Evolutionary conservation across 176 grass and related monocot genomes (phyloP).

Genomic region (Avena eriantha): DNA sequence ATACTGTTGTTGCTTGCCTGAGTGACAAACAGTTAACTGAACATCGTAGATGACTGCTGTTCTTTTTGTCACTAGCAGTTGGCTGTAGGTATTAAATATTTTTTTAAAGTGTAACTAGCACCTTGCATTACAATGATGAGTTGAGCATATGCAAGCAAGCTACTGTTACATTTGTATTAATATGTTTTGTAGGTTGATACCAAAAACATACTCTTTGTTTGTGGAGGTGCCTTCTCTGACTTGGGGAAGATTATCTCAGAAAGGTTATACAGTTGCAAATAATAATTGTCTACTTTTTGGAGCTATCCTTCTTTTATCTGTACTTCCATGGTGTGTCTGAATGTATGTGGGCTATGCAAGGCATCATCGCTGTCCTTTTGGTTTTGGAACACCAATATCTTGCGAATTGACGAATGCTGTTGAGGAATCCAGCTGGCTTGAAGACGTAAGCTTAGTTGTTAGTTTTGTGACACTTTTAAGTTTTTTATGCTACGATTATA

Average conservation of each 20-base stretch:
- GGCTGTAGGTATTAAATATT: neutral
- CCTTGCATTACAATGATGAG: neutral
- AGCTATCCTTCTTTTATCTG: constrained; percentile 28
- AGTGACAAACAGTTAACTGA: neutral
- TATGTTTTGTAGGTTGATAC: constrained; percentile 72
- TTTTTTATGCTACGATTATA: neutral
- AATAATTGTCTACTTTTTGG: constrained; percentile 18
- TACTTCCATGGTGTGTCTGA: constrained; percentile 22
- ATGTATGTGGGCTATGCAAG: constrained; percentile 50
- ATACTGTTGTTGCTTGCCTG: neutral
- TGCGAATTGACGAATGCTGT: constrained; percentile 38
- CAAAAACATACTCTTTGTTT: constrained; percentile 80
- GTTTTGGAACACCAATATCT: constrained; percentile 58
- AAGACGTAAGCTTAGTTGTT: constrained; percentile 50
- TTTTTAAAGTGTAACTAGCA: neutral
- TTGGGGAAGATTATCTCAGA: constrained; percentile 70
- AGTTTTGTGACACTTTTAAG: neutral
- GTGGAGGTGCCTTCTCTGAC: constrained; percentile 76
- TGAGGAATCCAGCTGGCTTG: constrained; percentile 44
- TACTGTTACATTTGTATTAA: constrained; percentile 7
- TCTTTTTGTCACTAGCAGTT: neutral
- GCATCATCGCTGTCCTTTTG: constrained; percentile 52
- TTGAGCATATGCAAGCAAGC: neutral
- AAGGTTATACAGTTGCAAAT: constrained; percentile 53
- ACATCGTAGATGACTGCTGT: neutral